Conservation (phyloP, 257 asterid genomes). For the Gentiana macrophylla region DNA sequence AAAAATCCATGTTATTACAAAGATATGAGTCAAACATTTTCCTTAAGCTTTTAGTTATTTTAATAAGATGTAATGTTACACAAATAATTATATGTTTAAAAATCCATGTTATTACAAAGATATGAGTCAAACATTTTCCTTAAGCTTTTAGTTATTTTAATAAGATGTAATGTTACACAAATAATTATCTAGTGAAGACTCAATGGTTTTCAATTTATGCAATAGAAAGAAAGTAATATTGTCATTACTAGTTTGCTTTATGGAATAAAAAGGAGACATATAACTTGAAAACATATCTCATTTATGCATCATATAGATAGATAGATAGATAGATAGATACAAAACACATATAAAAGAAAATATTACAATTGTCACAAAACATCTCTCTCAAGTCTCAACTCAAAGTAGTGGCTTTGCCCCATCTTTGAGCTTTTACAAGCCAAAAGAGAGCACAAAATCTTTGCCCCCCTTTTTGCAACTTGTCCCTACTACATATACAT, state of each 20-base stretch:
- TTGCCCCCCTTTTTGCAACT: background rate
- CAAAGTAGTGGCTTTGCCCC: constrained; percentile 59
- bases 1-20: too few species aligned
- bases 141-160: too few species aligned
- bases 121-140: too few species aligned
- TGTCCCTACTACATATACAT: background rate
- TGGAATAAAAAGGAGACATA: background rate
- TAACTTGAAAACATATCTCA: background rate
- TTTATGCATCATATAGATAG: background rate
- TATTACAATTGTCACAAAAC: background rate
- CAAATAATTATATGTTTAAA: too few species aligned
- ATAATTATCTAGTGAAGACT: too few species aligned
- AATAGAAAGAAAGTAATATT: background rate
- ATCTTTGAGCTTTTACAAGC: constrained; percentile 31
- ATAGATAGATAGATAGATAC: background rate
- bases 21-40: too few species aligned
- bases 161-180: too few species aligned
- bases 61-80: too few species aligned
- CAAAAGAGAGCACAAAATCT: constrained; percentile 8
- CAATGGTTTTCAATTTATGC: too few species aligned
- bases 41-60: too few species aligned
- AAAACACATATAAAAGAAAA: background rate
- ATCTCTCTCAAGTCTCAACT: constrained; percentile 1
- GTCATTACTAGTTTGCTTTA: background rate
- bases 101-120: too few species aligned